These are phyloP conservation scores for Juglanconis juglandina DNA, from an alignment of 2,329 filamentous ascomycete genomes.

Conservation along the genomic window DNA sequence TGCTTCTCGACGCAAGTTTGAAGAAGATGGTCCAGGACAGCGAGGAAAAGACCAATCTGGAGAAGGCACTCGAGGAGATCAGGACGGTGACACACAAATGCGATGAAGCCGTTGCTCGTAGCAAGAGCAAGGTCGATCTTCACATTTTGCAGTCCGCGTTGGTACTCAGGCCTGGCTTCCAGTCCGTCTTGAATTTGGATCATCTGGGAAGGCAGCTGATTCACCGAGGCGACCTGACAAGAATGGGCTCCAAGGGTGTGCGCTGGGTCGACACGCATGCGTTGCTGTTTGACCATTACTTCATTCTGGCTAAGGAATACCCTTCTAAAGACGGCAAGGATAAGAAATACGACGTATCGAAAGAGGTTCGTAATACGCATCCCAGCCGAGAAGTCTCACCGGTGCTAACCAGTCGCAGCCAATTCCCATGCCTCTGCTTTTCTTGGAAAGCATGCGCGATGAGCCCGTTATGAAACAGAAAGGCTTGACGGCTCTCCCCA, in stretches of 20 bases:
- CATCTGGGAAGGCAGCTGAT: constrained; percentile 91
- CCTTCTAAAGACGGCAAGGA: constrained; percentile 65
- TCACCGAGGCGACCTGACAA: constrained; percentile 81
- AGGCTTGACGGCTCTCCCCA: constrained; percentile 62
- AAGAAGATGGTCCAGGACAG: constrained; percentile 80
- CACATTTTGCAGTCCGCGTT: constrained; percentile 81
- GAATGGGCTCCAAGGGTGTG: constrained; percentile 84
- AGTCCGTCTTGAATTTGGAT: constrained; percentile 84
- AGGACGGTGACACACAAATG: constrained; percentile 85
- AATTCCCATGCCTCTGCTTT: constrained; percentile 93
- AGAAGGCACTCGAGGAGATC: constrained; percentile 85
- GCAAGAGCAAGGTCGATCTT: constrained; percentile 85
- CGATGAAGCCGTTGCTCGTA: constrained; percentile 87
- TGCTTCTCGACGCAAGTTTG: constrained; percentile 78
- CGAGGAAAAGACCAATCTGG: constrained; percentile 84
- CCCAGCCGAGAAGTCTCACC: neutral
- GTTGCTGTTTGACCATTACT: constrained; percentile 92
- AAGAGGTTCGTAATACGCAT: constrained; percentile 52
- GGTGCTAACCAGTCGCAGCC: constrained; percentile 47
- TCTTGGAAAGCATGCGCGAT: constrained; percentile 88
- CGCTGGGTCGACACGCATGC: constrained; percentile 93
- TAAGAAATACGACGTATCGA: constrained; percentile 91
- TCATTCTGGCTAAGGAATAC: constrained; percentile 83
- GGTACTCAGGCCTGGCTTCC: constrained; percentile 81
- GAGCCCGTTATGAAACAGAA: constrained; percentile 84